These are phyloP conservation scores for Verticillium dahliae DNA, from an alignment of 2,329 filamentous ascomycete genomes.

Conservation along the genomic window DNA sequence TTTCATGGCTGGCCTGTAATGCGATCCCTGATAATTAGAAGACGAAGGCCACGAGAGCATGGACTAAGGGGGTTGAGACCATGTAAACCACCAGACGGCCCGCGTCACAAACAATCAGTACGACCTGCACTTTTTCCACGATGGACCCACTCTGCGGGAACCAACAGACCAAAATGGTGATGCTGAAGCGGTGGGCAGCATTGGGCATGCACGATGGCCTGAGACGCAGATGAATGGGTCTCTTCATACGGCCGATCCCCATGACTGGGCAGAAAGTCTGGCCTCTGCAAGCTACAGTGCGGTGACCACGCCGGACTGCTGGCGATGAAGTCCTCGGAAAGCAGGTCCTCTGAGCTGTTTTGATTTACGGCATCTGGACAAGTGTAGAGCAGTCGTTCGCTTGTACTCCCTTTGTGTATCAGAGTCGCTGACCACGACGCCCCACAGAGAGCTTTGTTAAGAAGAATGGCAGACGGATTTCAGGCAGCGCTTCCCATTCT, in stretches of 20 bases:
- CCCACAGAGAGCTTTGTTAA: no score
- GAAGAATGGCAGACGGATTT: no score
- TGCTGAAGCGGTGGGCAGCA: background rate
- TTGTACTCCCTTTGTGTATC: no score
- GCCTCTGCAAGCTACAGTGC: background rate
- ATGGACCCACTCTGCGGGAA: background rate
- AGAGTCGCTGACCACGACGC: background rate
- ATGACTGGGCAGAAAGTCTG: background rate
- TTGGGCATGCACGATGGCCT: background rate
- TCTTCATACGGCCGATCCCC: background rate
- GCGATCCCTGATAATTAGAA: background rate
- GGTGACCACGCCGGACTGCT: background rate
- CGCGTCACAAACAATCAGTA: background rate
- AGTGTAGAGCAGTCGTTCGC: background rate
- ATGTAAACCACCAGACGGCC: background rate
- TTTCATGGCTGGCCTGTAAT: background rate
- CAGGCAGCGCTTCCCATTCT: background rate
- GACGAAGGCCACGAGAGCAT: background rate
- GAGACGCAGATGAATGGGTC: background rate
- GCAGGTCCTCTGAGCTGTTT: background rate
- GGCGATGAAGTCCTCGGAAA: background rate
- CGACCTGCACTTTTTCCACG: background rate
- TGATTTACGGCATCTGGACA: background rate
- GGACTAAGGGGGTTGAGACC: background rate
- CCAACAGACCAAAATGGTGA: background rate